A percentile compares a stretch with the other conserved stretches of the same genome.
phyloP scores from a whole-genome alignment of 768 basidiomycete species.

The Arthromyces matolae region DNA sequence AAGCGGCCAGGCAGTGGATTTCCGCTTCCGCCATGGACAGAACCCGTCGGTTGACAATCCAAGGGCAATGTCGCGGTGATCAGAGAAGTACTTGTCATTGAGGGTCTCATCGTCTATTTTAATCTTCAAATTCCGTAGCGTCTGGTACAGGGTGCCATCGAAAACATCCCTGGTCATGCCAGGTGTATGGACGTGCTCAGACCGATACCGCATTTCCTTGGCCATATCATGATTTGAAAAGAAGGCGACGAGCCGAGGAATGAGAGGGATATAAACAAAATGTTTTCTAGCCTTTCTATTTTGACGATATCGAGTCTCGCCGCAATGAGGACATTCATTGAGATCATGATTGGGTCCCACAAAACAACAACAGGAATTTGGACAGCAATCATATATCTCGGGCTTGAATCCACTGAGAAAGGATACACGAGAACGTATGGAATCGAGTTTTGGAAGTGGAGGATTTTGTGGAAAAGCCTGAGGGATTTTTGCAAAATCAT shows the following conservation, averaged over 20 bases:
- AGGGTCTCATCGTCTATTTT: too few relatives aligned
- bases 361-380: slow-evolving; percentile 37
- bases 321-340: slow-evolving; percentile 33
- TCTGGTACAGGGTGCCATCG: slow-evolving; percentile 29
- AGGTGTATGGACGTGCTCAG: slow-evolving; percentile 4
- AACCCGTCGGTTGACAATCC: too few relatives aligned
- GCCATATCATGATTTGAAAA: slow-evolving; percentile 19
- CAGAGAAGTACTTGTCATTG: too few relatives aligned
- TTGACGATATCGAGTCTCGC: slow-evolving; percentile 17
- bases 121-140: too few relatives aligned
- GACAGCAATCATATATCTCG: slow-evolving; percentile 35
- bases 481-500: slow-evolving; percentile 19
- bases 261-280: slow-evolving; percentile 37
- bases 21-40: too few relatives aligned
- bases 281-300: slow-evolving; percentile 16
- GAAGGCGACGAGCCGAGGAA: slow-evolving; percentile 28
- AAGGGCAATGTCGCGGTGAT: too few relatives aligned
- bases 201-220: slow-evolving; percentile 3
- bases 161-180: slow-evolving; percentile 29
- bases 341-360: slow-evolving; percentile 25
- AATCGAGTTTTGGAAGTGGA: not conserved
- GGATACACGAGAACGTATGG: slow-evolving; percentile 11
- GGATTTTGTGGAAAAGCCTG: slow-evolving; percentile 22
- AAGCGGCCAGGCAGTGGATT: too few relatives aligned
- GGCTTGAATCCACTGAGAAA: slow-evolving; percentile 33